These are phyloP conservation scores for Pichia sorboxylosa DNA, from an alignment of 1,139 yeast species.

Conservation along the genomic window DNA sequence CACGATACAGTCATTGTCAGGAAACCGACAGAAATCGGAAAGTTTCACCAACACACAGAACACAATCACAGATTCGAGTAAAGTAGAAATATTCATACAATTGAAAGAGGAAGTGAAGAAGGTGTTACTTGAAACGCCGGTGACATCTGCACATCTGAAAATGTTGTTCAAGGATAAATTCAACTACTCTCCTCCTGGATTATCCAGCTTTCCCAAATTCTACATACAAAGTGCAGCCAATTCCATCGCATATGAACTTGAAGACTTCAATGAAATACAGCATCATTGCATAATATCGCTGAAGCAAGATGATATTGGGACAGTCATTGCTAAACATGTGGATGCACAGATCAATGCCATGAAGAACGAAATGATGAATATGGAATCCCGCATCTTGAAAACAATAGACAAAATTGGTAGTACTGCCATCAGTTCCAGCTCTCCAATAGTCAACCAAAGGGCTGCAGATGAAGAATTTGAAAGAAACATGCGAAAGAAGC, in stretches of 20 bases:
- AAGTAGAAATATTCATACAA: conserved; percentile 26
- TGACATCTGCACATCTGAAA: conserved; percentile 37
- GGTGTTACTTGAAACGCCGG: conserved; percentile 24
- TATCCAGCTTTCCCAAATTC: conserved; percentile 64
- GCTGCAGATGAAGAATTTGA: conserved; percentile 8
- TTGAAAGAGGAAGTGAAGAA: conserved; percentile 55
- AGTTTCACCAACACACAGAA: neutral
- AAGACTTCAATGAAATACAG: conserved; percentile 54
- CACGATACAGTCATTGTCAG: conserved; percentile 5
- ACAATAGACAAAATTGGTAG: conserved; percentile 24
- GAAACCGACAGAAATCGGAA: neutral
- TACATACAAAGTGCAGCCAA: conserved; percentile 55
- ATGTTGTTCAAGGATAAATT: conserved; percentile 76
- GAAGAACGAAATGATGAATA: conserved; percentile 26
- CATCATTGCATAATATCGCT: conserved; percentile 52
- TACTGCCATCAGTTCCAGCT: neutral
- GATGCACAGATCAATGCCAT: conserved; percentile 22
- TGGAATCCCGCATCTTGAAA: conserved; percentile 22
- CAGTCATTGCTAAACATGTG: conserved; percentile 12
- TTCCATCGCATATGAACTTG: conserved; percentile 67
- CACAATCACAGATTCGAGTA: neutral
- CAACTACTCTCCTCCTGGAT: conserved; percentile 53
- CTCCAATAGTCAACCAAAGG: conserved; percentile 1
- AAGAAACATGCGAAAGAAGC: conserved; percentile 8
- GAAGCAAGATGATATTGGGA: conserved; percentile 21